Evolutionary conservation across 148 eudicot genomes (phyloP), one percentile per base, ranked within the genome.

Genomic region (Vaccinium myrtillus): DNA sequence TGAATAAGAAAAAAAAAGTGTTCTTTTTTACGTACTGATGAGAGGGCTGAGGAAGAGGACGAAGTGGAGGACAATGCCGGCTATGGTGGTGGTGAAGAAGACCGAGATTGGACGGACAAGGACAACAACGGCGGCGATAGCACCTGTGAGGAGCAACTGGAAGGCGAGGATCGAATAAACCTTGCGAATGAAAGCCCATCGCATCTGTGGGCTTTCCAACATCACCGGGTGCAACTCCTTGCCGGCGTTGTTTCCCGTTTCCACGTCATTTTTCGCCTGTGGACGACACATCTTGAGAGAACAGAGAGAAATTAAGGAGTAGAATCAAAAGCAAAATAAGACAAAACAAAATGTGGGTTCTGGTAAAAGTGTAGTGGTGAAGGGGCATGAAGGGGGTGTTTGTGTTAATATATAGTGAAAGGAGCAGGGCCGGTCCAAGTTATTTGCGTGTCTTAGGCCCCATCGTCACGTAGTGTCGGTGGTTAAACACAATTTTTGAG

Each of bases 111-210:
- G 94, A 5, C 80, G 88, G 73, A 88, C 90, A 21, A 94, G 82
- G 14, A 95, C 94, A 23, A 96, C 96, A 55, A 93, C 90, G 15
- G 99, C 81, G 2, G 93, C 98, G 14, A 96, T 96, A 11, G 88
- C 93, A 48, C 92, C 84, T 6, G 99, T 96, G 54, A 90, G 89
- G 36, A 95, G 88, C 90, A 96, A 84, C 54, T 96, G 99, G 8
- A 95, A 16, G 1, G 94, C 88, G 11, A 94, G 80, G n/a, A 96
- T 96, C 0, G 93, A 82, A 83, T 96, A 96, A 2, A 96, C 87
- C 87, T 96, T 96, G 10, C 97, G 84, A 14, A 96, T 95, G 81
- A 96, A 96, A 1, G 92, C 86, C 99, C 99, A 96, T 48, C 99
- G 88, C 49, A 96, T 87, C 48, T 88, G 83, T n/a, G 98, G 97